Evolutionary conservation across 257 asterid species (phyloP), one percentile per base, ranked within the genome.

Genomic region (Jacaranda mimosifolia): DNA sequence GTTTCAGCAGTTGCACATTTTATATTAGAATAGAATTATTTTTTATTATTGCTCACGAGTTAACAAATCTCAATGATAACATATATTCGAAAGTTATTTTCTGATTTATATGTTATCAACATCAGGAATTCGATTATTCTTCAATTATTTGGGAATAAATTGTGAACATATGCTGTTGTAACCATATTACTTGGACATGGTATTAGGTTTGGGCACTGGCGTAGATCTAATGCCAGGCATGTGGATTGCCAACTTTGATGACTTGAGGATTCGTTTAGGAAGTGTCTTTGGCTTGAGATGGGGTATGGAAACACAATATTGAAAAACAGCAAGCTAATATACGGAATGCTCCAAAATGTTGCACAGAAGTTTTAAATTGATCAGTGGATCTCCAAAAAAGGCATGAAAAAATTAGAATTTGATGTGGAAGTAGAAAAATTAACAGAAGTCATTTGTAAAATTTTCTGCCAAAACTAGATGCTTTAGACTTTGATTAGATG

Each of bases 81-180:
- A 4, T 5, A 65, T 56, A 19, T 63, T 48, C 32, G 55, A 32
- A 63, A 63, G 39, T 21, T 11, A 11, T 59, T 40, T 51, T 38
- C 70, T 45, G 45, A 58, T 40, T 38, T 39, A 7, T 68, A 32
- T 57, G 56, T 43, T 65, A 12, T 32, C 55, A 18, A 40, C 68
- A n/a, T 3, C 18, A 75, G 18, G 36, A 66, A 43, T 66, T 55
- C 49, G 58, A 48, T 18, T 68, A 68, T 68, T 42, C 72, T 63
- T 32, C 13, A 6, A 35, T n/a, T 72, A 14, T 15, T 38, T 76
- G 46, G 19, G 14, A 18, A 56, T 59, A 60, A 66, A 53, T 68
- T 7, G 18, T 59, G 42, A 21, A 59, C 32, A 9, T 45, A 35
- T 77, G 70, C 74, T 68, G 78, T 73, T 68, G 78, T 73, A 19